Evolutionary conservation across 2,329 filamentous ascomycete species (phyloP).

Genomic region (Arthroderma sp.): DNA sequence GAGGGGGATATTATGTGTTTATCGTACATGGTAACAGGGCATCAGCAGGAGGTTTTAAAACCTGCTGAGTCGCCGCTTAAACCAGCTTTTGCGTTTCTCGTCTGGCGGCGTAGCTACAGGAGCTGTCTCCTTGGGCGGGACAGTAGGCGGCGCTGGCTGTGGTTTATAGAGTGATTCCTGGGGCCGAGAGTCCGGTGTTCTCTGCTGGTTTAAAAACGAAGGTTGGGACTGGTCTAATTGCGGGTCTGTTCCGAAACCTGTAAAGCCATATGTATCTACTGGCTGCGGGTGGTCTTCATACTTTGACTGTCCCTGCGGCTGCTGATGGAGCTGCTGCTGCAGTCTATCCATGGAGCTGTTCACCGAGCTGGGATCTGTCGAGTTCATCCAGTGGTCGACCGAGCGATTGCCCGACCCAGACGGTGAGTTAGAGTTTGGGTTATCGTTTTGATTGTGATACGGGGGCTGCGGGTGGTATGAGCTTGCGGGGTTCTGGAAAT

Average conservation of each 20-base stretch:
- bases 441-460: constrained; percentile 65
- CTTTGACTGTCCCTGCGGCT: constrained; percentile 19
- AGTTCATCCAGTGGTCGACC: constrained; percentile 62
- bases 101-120: constrained; percentile 9
- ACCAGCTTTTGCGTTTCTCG: constrained; percentile 85
- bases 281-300: constrained; percentile 20
- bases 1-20: background rate
- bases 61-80: constrained; percentile 42
- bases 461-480: constrained; percentile 12
- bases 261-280: constrained; percentile 54
- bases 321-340: constrained; percentile 35
- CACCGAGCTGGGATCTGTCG: constrained; percentile 83
- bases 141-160: constrained; percentile 12
- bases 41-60: background rate
- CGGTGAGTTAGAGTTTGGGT: constrained; percentile 62
- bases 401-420: constrained; percentile 59
- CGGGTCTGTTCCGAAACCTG: constrained; percentile 36
- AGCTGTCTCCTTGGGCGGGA: constrained; percentile 13
- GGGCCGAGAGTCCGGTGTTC: background rate
- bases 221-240: constrained; percentile 25
- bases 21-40: background rate
- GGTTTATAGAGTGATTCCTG: background rate
- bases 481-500: constrained; percentile 16
- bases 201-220: background rate
- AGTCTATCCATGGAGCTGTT: constrained; percentile 80